Base-by-base conservation (phyloP, 495 filamentous ascomycete genomes). In the Penicillium daleae region DNA sequence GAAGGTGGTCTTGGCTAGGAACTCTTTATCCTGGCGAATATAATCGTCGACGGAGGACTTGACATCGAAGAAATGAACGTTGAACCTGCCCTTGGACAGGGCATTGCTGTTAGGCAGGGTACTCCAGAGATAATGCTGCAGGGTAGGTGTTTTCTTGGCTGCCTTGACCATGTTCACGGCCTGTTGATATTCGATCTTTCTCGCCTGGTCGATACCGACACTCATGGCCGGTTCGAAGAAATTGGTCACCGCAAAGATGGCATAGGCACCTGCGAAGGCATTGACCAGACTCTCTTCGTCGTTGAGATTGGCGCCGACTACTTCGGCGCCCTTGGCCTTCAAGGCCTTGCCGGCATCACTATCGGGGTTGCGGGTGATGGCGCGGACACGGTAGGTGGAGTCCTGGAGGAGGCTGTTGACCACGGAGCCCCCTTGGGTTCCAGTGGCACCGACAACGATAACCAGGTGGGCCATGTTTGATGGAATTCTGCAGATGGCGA, bases 191-290 rank as follows among this genome's bases (percentile, higher is more conserved):
- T 42, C 39, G 39, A 42, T 19, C 39, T 42, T 42, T 42, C 39
- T 42, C 17, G 39, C 39, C 39, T 42, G 39, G 3, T 42, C 39
- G 39, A 42, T 17, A 19, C 39, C 17, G 17, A 42, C 17, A 42
- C 39, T 19, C 39, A 42, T n/a, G 27, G 15, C 46, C 24, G 46
- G 56, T 48, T 19, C 13, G 24, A 19, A 22, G 22, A 21, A 46
- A 42, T 42, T 42, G 39, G 39, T 42, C 39, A 42, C 39, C 17
- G 39, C 39, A n/a, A 42, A 42, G 39, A 42, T 42, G 39, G 39
- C 39, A 17, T 42, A 42, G 39, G 39, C 39, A 17, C 39, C 39
- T 19, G 5, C 39, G 17, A 42, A 42, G 39, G 39, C 39, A 17
- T 42, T 2, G 39, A 42, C 39, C 39, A 42, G 39, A 42, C 39